Conservation (phyloP, 1,284 basidiomycete species). For the Phlebopus sp. region DNA sequence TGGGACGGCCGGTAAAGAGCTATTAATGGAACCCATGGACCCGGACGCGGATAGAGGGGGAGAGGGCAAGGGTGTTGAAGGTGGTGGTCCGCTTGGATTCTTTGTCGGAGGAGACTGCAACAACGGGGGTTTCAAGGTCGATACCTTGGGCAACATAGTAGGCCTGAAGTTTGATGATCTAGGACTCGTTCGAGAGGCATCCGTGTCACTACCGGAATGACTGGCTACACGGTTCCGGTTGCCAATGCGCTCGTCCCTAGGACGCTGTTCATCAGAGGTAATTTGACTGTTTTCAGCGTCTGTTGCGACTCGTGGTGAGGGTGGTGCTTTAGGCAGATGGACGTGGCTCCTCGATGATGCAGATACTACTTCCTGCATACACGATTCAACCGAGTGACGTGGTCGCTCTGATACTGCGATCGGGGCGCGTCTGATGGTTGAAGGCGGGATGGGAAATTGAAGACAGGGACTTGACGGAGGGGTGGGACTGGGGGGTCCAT, state of each 20-base stretch:
- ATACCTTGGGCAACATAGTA: slow-evolving; percentile 10
- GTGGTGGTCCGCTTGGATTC: slow-evolving; percentile 25
- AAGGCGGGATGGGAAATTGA: slow-evolving; percentile 34
- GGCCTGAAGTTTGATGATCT: slow-evolving; percentile 14
- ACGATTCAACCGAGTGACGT: background rate
- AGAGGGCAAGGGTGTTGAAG: slow-evolving; percentile 27
- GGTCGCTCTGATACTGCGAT: slow-evolving; percentile 14
- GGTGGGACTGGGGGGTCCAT: slow-evolving; percentile 22
- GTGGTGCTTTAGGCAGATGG: slow-evolving; percentile 10
- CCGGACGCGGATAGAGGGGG: slow-evolving; percentile 19
- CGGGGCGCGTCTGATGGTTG: slow-evolving; percentile 14
- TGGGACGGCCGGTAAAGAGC: slow-evolving; percentile 16
- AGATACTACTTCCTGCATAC: slow-evolving; percentile 19
- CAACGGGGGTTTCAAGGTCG: slow-evolving; percentile 19
- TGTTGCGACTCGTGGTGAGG: slow-evolving; percentile 5
- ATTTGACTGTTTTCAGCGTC: slow-evolving; percentile 16
- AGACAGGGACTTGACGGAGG: slow-evolving; percentile 29
- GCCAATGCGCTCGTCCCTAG: slow-evolving; percentile 20
- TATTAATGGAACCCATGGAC: slow-evolving; percentile 3
- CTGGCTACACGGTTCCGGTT: slow-evolving; percentile 20
- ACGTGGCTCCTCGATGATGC: slow-evolving; percentile 24
- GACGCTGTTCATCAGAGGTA: slow-evolving; percentile 10
- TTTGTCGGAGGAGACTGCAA: slow-evolving; percentile 12
- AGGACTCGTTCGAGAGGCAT: slow-evolving; percentile 22
- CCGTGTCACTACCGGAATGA: slow-evolving; percentile 31